Evolutionary conservation across 2,329 filamentous ascomycete species (phyloP), one percentile per base, ranked within the genome.

Genomic region (Trichoderma hamatum): DNA sequence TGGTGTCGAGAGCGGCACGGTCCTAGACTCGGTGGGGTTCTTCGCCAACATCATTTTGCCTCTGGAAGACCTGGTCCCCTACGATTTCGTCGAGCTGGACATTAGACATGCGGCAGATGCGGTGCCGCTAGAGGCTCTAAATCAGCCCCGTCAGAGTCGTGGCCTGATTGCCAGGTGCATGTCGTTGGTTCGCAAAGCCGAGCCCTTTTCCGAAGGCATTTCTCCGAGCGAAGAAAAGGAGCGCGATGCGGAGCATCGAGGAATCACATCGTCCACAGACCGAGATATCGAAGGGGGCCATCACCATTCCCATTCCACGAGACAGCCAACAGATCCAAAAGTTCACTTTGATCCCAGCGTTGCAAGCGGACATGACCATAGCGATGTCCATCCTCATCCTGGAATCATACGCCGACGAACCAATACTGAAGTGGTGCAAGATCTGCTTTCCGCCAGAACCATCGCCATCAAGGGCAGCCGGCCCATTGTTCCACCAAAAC

Each of bases 41-140:
- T 89, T 89, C 72, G 85, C 87, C 51, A 87, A 87, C 72, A 86
- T 89, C 71, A 83, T 89, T 68, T 85, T 87, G 63, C 84, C 84
- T 4, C 82, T 88, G 24, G 85, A 87, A 55, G 78, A 83, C 6
- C 73, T 85, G 21, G 77, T 79, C 3, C 76, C 83, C 2, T 86
- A 84, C 69, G 76, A 80, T 19, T 86, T 88, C 74, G 78, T 80
- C 71, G 80, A 86, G 39, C 73, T 85, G 32, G 75, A 82, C 69
- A 87, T 88, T 68, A 78, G 73, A 70, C 85, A 88, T 72, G 58
- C 66, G 46, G 77, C 75, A 2, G 74, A 81, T 36, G 72, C 28
- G 16, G 30, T 14, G 69, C 19, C 75, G 13, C 32, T 64, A 6
- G 56, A 68, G 19, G 30, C 32, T 2, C 43, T 49, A 1, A n/a